Conservation (phyloP, 2,329 filamentous ascomycete species). For the Trichophyton simii region DNA sequence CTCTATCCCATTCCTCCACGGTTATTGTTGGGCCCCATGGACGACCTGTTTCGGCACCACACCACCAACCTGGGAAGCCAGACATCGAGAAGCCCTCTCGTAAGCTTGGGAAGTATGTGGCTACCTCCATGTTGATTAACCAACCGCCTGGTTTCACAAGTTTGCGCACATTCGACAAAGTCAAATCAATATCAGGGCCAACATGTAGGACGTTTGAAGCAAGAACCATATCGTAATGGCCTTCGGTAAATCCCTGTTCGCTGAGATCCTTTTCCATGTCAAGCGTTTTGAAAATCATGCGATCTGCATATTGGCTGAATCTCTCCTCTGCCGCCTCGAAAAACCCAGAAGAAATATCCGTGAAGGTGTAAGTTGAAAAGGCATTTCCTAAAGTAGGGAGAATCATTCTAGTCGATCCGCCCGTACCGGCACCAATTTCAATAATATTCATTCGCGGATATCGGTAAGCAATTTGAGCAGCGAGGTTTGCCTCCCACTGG, state of each 20-base stretch:
- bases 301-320: constrained; percentile 18
- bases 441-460: constrained; percentile 35
- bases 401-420: constrained; percentile 29
- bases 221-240: constrained; percentile 28
- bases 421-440: constrained; percentile 35
- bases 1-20: constrained; percentile 5
- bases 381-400: constrained; percentile 21
- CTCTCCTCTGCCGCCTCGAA: constrained; percentile 27
- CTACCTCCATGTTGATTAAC: constrained; percentile 32
- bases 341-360: constrained; percentile 34
- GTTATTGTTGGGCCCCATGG: constrained; percentile 1
- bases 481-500: constrained; percentile 18
- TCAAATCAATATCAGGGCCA: constrained; percentile 19
- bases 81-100: constrained; percentile 21
- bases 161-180: constrained; percentile 23
- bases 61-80: constrained; percentile 21
- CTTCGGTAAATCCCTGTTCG: constrained; percentile 14
- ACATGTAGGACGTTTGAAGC: constrained; percentile 32
- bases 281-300: constrained; percentile 24
- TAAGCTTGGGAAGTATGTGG: constrained; percentile 18
- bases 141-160: constrained; percentile 38
- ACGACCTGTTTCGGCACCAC: constrained; percentile 9
- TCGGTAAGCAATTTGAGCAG: constrained; percentile 27
- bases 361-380: constrained; percentile 35
- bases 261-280: constrained; percentile 13